These are phyloP conservation scores for Vitis hybrid DNA, from an alignment of 177 flowering plant genomes.

Conservation along the genomic window DNA sequence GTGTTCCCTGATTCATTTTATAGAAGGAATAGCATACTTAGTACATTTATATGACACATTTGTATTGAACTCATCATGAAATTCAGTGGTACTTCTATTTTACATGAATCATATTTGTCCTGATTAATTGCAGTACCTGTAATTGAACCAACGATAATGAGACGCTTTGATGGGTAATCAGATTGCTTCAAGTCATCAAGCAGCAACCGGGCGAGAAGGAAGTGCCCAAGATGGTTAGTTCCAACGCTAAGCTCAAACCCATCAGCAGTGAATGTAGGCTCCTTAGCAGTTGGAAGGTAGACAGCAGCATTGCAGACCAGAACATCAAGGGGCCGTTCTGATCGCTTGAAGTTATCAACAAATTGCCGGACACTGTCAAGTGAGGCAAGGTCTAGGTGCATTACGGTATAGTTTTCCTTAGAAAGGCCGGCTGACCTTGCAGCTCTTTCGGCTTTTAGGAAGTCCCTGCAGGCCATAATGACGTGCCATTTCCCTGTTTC, in stretches of 20 bases:
- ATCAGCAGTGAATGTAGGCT: slow-evolving; percentile 87
- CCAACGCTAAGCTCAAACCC: slow-evolving; percentile 96
- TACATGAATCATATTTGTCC: too few relatives aligned
- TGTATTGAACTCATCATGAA: too few relatives aligned
- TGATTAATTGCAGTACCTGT: slow-evolving; percentile 53
- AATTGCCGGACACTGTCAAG: slow-evolving; percentile 95
- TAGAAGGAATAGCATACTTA: background rate
- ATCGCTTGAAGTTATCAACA: slow-evolving; percentile 71
- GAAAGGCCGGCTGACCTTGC: slow-evolving; percentile 82
- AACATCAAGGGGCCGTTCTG: slow-evolving; percentile 79
- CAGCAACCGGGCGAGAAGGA: slow-evolving; percentile 76
- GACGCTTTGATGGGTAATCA: slow-evolving; percentile 84
- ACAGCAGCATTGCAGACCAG: slow-evolving; percentile 97
- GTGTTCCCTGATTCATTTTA: slow-evolving; percentile 65
- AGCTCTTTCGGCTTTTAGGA: slow-evolving; percentile 97
- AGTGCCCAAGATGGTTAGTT: slow-evolving; percentile 96
- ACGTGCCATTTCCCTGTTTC: slow-evolving; percentile 93
- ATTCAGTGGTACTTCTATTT: too few relatives aligned
- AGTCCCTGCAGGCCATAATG: slow-evolving; percentile 95
- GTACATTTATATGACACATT: background rate
- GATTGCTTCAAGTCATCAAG: slow-evolving; percentile 79
- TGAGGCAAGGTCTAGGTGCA: slow-evolving; percentile 95
- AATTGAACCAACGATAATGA: slow-evolving; percentile 92
- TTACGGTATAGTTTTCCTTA: slow-evolving; percentile 76
- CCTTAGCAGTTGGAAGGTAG: slow-evolving; percentile 87